Base-by-base conservation (phyloP, 495 filamentous ascomycete genomes). In the Hypoxylon perforatum region DNA sequence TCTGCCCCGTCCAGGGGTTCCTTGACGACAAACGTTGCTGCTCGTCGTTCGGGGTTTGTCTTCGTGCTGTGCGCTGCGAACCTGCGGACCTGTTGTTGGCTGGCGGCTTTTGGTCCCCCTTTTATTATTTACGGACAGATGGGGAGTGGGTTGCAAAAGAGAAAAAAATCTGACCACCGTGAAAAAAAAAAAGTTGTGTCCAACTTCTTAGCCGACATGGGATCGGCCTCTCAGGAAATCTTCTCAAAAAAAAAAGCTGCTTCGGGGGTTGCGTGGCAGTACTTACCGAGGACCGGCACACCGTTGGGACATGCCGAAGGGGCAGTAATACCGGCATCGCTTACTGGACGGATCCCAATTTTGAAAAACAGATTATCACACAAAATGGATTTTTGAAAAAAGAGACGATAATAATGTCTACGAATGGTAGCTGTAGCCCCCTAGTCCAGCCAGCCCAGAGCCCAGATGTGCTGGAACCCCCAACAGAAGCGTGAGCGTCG, bases 161-260 rank as follows among this genome's bases (percentile, higher is more conserved):
- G 58, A 61, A 22, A 45, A 45, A 62, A 61, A 69, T 61, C 66
- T 69, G 66, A 61, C 66, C 61, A 69, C 56, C 66, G 25, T 57
- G 60, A 64, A 18, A n/a, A n/a, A n/a, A n/a, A n/a, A n/a, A n/a
- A n/a, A n/a, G n/a, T n/a, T n/a, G n/a, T n/a, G 14, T 60, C 44
- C 38, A 48, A 39, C 39, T 57, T 41, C 56, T 45, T 64, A 69
- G 50, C 66, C 60, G 60, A 69, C 66, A 61, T 69, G 60, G n/a
- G 59, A 64, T 69, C 66, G 66, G 66, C 66, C 57, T 45, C 61
- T n/a, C 61, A 64, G 57, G 66, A 63, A 50, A 52, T 46, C 45
- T 61, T 57, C n/a, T n/a, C n/a, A n/a, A n/a, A n/a, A n/a, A n/a
- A n/a, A n/a, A n/a, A n/a, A n/a, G n/a, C n/a, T n/a, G n/a, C n/a